phyloP scores from a whole-genome alignment of 1,139 yeast species.

The Saccharomyces hybrid region DNA sequence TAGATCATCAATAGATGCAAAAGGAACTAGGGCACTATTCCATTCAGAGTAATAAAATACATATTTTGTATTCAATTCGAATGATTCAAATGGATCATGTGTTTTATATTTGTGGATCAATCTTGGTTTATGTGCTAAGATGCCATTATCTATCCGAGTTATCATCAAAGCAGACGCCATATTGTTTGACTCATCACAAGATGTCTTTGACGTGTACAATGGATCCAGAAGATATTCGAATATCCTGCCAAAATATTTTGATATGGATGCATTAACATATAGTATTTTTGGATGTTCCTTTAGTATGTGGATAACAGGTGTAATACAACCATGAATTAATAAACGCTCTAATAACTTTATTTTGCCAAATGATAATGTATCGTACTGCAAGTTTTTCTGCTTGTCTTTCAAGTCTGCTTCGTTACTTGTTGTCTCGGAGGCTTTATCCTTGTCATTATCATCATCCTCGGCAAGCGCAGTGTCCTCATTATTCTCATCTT shows the following conservation, averaged over 20 bases:
- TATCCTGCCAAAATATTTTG: constrained; percentile 43
- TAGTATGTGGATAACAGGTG: constrained; percentile 57
- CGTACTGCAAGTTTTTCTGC: constrained; percentile 2
- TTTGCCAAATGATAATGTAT: constrained; percentile 11
- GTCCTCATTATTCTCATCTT: constrained; percentile 41
- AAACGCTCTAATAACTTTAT: constrained; percentile 44
- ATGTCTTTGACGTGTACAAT: constrained; percentile 31
- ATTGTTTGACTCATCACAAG: background rate
- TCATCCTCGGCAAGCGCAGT: constrained; percentile 15
- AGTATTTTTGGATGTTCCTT: constrained; percentile 58
- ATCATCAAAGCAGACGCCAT: constrained; percentile 5
- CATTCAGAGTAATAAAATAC: constrained; percentile 49
- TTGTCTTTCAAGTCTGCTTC: constrained; percentile 5
- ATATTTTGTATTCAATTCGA: constrained; percentile 29
- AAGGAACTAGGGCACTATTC: constrained; percentile 38
- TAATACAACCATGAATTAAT: constrained; percentile 54
- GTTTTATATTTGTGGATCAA: constrained; percentile 26
- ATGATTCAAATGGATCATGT: constrained; percentile 33
- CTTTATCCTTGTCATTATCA: constrained; percentile 4
- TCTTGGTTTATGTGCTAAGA: constrained; percentile 24
- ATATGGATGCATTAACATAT: constrained; percentile 46
- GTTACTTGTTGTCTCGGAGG: background rate
- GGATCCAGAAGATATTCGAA: constrained; percentile 47
- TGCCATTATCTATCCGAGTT: constrained; percentile 17
- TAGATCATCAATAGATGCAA: constrained; percentile 40